Evolutionary conservation across 805 yeast species (phyloP).

Genomic region (Candida hungchunana): DNA sequence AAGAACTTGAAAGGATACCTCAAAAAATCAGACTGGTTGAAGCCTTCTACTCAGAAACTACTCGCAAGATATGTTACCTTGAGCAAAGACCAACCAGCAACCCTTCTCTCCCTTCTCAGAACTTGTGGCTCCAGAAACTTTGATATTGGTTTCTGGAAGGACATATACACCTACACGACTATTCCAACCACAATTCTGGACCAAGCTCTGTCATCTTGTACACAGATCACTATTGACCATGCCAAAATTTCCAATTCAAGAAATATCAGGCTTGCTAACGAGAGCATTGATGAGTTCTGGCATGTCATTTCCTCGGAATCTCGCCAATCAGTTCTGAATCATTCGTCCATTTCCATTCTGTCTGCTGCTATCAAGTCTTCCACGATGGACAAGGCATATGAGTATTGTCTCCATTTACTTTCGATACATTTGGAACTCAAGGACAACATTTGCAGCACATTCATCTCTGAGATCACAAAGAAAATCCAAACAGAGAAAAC

Average conservation of each 20-base stretch:
- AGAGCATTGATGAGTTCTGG: conserved; percentile 14
- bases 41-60: conserved; percentile 9
- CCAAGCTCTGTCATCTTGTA: not conserved
- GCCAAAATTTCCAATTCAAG: conserved; percentile 7
- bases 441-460: conserved; percentile 6
- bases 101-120: conserved; percentile 1
- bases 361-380: conserved; percentile 7
- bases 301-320: conserved; percentile 6
- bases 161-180: conserved; percentile 9
- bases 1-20: conserved; percentile 5
- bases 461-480: conserved; percentile 6
- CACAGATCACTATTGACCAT: conserved; percentile 2
- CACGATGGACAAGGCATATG: conserved; percentile 7
- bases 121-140: conserved; percentile 4
- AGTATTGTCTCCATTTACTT: conserved; percentile 11
- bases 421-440: conserved; percentile 3
- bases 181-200: conserved; percentile 10
- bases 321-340: conserved; percentile 4
- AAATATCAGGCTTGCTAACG: conserved; percentile 8
- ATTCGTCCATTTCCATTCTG: conserved; percentile 13
- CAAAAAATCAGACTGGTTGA: conserved; percentile 14
- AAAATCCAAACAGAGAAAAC: not conserved
- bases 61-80: conserved; percentile 13
- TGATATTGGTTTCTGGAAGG: conserved; percentile 14
- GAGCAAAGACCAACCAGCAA: conserved; percentile 1